Evolutionary conservation across 805 yeast species (phyloP), one percentile per base, ranked within the genome.

Genomic region (Kodamaea neixiangensis): DNA sequence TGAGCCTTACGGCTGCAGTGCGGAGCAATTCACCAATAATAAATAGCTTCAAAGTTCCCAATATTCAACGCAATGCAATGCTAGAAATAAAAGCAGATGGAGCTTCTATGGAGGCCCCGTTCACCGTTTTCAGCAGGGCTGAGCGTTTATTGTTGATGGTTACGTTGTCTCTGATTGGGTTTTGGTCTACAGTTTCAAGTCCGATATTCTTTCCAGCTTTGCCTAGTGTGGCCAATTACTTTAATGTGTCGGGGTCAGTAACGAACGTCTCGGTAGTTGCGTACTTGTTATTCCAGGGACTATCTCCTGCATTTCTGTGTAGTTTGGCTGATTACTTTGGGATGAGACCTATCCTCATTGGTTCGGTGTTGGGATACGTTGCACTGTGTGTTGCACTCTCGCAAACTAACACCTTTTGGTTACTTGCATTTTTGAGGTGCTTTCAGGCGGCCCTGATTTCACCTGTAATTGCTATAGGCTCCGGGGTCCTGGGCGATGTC

Each of bases 191-290:
- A 0, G 71, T 87, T 2, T 82, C 92, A 0, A 80, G 86, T 56
- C 89, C 96, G 0, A 87, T 89, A 11, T 90, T 87, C 63, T 86
- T 88, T 66, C 96, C 96, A 0, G 91, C 91, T 0, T 66, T 91
- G 14, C 81, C 85, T 0, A 72, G 78, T 4, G 68, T 91, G 7
- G 80, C 83, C 46, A 55, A 62, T 0, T 68, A 81, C 22, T 88
- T 91, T 57, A 47, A 75, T 41, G 78, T 85, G 2, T 59, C 82
- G 2, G 81, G 80, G 44, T 85, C 83, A 46, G 67, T 75, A 47
- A 81, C 84, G 49, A 87, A 90, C 61, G 58, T 87, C n/a, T 81
- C 96, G 0, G 86, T 91, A 29, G 91, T 90, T 1, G 83, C 89
- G 0, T 90, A 89, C 59, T 77, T 87, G 46, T 61, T 88, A 7